Base-by-base conservation (phyloP, 164 flowering plant species). In the Berberis thunbergii region DNA sequence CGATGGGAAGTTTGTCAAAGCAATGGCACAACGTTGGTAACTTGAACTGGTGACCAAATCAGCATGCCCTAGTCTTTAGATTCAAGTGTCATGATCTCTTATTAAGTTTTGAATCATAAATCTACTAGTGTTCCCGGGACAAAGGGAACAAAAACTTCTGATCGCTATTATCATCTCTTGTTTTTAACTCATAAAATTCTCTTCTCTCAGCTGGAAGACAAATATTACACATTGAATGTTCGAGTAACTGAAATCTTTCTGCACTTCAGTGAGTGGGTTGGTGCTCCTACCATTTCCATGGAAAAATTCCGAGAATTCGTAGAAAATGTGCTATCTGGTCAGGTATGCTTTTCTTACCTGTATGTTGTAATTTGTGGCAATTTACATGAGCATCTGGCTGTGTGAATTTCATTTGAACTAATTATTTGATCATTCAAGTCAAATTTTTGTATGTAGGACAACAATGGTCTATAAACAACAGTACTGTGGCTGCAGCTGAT, bases 181-280 rank as follows among this genome's bases (percentile, higher is more conserved):
- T 46, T 41, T 49, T 54, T 6, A 46, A 57, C 66, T 69, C 45
- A 68, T 45, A 70, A 56, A 26, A 69, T 26, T 65, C 0, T 49
- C 57, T 63, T 49, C 10, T 82, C 66, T 67, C 89, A 93, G 98
- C 88, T 71, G 54, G 81, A 75, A 65, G 83, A 77, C 56, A 78
- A 77, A 69, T 84, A 71, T 61, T 80, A 83, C 64, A 69, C 74
- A 39, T 73, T 89, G 72, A 89, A 94, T 73, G 64, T 70, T 57
- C 70, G 73, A 49, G 73, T 88, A 13, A 68, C 89, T 12, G 78
- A 81, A 73, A 82, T 84, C 76, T 86, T 83, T 76, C 74, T 91
- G 76, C 80, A 68, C 67, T 64, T 75, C 6, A 73, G 73, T 66
- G 79, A 83, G 65, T 76, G 78, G 81, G 65, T 70, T 65, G 60